A percentile compares a stretch with the other conserved stretches of the same genome.
Evolutionary conservation across 2,329 filamentous ascomycete species (phyloP).

Genomic region (Diplodia sapinea): DNA sequence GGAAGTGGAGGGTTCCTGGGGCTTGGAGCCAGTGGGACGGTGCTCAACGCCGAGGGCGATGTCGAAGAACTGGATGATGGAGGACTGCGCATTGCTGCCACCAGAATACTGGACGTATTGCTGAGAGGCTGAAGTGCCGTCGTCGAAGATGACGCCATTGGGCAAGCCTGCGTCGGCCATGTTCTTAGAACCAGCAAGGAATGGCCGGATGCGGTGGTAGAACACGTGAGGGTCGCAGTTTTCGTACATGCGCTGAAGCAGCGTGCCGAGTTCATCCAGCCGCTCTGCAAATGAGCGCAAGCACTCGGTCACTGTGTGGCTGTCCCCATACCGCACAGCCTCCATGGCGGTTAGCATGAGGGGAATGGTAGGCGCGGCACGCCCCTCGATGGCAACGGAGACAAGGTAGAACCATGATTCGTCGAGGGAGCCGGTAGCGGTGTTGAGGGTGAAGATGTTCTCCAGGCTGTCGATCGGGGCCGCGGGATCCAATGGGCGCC

Average conservation of each 20-base stretch:
- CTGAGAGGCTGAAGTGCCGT: conserved; percentile 67
- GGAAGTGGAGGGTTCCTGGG: conserved; percentile 33
- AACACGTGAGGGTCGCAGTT: conserved; percentile 93
- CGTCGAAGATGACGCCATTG: conserved; percentile 84
- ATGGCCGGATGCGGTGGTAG: conserved; percentile 94
- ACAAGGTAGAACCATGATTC: conserved; percentile 99
- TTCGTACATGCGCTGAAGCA: conserved; percentile 91
- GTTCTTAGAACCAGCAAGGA: conserved; percentile 94
- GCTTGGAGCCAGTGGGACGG: conserved; percentile 80
- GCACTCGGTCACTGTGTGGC: conserved; percentile 72
- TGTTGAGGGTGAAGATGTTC: conserved; percentile 85
- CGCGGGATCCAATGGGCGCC: conserved; percentile 84
- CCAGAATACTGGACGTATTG: conserved; percentile 85
- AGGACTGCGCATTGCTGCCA: conserved; percentile 96
- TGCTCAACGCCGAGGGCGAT: conserved; percentile 89
- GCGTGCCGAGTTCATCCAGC: conserved; percentile 78
- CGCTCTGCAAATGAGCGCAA: conserved; percentile 85
- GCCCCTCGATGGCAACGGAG: conserved; percentile 92
- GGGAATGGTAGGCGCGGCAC: conserved; percentile 83
- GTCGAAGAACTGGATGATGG: conserved; percentile 96
- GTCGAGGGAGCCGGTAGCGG: conserved; percentile 91
- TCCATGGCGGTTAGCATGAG: conserved; percentile 87
- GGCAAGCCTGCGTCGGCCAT: conserved; percentile 94
- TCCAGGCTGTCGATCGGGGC: conserved; percentile 83
- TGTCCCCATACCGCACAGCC: conserved; percentile 75